A percentile compares a stretch with the other conserved stretches of the same genome.
phyloP scores from a whole-genome alignment of 139 green algal genomes.

The Closterium sp. region DNA sequence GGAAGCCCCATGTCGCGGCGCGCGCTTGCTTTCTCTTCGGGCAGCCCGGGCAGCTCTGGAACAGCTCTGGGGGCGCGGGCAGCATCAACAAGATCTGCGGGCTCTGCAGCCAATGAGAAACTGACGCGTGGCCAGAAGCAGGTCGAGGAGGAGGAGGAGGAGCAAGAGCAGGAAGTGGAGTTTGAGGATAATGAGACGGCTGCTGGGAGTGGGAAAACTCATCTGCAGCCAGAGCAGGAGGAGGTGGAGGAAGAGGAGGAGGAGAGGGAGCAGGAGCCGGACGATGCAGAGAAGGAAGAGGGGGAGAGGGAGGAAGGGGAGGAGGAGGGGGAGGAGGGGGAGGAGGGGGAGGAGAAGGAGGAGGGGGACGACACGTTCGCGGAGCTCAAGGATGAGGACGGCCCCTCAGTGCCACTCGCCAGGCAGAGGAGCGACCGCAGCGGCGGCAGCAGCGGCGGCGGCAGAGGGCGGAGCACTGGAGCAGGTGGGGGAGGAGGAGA shows the following conservation, averaged over 20 bases:
- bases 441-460: neutral
- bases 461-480: neutral
- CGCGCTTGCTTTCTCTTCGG: neutral
- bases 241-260: neutral
- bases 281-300: neutral
- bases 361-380: neutral
- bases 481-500: neutral
- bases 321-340: neutral
- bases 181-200: neutral
- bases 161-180: neutral
- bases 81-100: neutral
- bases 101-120: neutral
- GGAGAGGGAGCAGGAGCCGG: neutral
- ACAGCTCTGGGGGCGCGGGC: neutral
- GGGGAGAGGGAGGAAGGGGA: too few species aligned
- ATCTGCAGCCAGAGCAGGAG: neutral
- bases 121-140: neutral
- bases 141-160: neutral
- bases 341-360: neutral
- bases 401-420: neutral
- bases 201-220: neutral
- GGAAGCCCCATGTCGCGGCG: neutral
- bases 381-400: neutral
- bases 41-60: neutral
- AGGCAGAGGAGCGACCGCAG: neutral